These are phyloP conservation scores for Austroboletus eburneus DNA, from an alignment of 768 basidiomycete species.

Conservation along the genomic window DNA sequence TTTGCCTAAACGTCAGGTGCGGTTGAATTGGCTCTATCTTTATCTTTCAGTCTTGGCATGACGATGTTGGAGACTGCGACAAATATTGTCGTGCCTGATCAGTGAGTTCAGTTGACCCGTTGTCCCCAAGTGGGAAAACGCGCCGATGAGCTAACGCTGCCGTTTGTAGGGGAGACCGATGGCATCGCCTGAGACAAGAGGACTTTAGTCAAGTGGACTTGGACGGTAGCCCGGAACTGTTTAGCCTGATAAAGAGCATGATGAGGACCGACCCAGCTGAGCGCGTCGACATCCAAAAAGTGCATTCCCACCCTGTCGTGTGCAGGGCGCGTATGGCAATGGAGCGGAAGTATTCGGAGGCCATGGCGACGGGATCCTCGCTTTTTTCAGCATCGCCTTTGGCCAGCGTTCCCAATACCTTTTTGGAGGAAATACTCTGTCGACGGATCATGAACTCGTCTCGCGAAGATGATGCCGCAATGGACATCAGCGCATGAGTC, in stretches of 20 bases:
- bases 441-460: slow-evolving; percentile 10
- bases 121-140: not conserved
- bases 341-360: slow-evolving; percentile 45
- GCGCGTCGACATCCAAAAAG: slow-evolving; percentile 53
- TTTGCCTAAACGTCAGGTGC: slow-evolving; percentile 7
- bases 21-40: slow-evolving; percentile 8
- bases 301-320: slow-evolving; percentile 63
- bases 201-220: slow-evolving; percentile 86
- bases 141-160: slow-evolving; percentile 13
- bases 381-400: slow-evolving; percentile 61
- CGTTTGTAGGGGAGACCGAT: slow-evolving; percentile 73
- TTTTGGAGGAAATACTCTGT: slow-evolving; percentile 61
- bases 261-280: slow-evolving; percentile 66
- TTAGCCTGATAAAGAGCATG: slow-evolving; percentile 67
- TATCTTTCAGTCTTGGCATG: slow-evolving; percentile 76
- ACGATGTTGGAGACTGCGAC: slow-evolving; percentile 92
- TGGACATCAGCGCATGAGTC: slow-evolving; percentile 43
- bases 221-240: slow-evolving; percentile 59
- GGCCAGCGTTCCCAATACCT: slow-evolving; percentile 54
- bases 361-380: slow-evolving; percentile 32
- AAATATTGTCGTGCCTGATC: slow-evolving; percentile 96
- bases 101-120: slow-evolving; percentile 52
- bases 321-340: slow-evolving; percentile 58
- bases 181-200: slow-evolving; percentile 89
- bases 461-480: slow-evolving; percentile 27